Base-by-base conservation (phyloP, 768 basidiomycete genomes). In the Podaxis sp. region DNA sequence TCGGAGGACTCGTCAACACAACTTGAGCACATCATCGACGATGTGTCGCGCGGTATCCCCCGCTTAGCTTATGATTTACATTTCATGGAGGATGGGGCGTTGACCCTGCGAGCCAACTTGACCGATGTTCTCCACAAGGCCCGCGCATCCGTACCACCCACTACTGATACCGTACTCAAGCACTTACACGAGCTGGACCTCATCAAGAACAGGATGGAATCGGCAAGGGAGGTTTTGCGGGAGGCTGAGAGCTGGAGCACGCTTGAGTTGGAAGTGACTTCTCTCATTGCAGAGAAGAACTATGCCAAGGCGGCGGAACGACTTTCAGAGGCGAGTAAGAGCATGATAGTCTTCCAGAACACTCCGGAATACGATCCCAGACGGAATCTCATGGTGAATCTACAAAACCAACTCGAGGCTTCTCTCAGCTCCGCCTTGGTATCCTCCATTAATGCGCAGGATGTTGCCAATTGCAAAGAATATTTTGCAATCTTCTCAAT, bases 171-270 rank as follows among this genome's bases (percentile, higher is more conserved):
- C 3, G 88, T 90, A 3, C 79, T 98, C 63, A 88, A 93, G 59
- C 83, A 84, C 37, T 77, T 99, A n/a, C 85, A 87, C 57, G 80
- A 87, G 49, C 81, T 98, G 43, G 94, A 98, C 73, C 85, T 83
- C 9, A 82, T 95, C 29, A 97, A 94, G 71, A 78, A 78, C 24
- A 81, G 90, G 22, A 95, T 99, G 93, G 94, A 95, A 71, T 87
- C 88, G 0, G 84, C 94, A 1, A 81, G 95, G 37, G 94, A 94
- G 65, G 94, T 98, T 17, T 76, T 98, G 38, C 86, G 89, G 25
- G 96, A 98, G 71, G 96, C 97, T 12, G 96, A 98, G 79, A 93
- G 90, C 66, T 99, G 97, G 97, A 92, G 90, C 61, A 93, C 93
- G 2, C 82, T 99, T 51, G 97, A 98, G 72, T 82, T 90, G 38